Percentiles rank a stretch among this genome's conserved stretches.
Conservation (phyloP, 2,329 filamentous ascomycete species). For the Dactylellina sp. region DNA sequence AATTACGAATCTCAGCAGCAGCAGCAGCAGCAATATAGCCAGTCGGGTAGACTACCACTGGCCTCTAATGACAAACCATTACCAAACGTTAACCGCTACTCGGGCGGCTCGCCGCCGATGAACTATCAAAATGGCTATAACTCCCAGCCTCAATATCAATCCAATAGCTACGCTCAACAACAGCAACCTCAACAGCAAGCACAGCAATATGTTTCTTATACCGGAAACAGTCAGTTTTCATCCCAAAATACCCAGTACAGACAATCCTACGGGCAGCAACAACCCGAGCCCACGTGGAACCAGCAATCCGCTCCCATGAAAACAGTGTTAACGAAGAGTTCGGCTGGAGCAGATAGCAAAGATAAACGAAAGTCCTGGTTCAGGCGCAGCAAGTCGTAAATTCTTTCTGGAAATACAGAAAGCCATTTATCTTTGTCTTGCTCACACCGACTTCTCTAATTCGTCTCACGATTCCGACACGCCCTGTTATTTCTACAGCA, state of each 20-base stretch:
- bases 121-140: slow-evolving; percentile 45
- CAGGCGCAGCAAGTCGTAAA: slow-evolving; percentile 51
- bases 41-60: slow-evolving; percentile 38
- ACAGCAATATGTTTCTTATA: slow-evolving; percentile 40
- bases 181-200: slow-evolving; percentile 13
- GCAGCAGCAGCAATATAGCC: slow-evolving; percentile 33
- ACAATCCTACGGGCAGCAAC: slow-evolving; percentile 44
- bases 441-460: slow-evolving; percentile 13
- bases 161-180: slow-evolving; percentile 32
- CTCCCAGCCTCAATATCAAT: slow-evolving; percentile 35
- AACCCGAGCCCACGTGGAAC: slow-evolving; percentile 40
- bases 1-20: slow-evolving; percentile 46
- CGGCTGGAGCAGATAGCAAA: slow-evolving; percentile 39
- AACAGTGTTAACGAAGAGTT: slow-evolving; percentile 46
- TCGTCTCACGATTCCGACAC: slow-evolving; percentile 9
- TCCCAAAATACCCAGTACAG: slow-evolving; percentile 35
- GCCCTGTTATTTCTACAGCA: not conserved
- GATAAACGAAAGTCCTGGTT: slow-evolving; percentile 55
- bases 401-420: not conserved
- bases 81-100: slow-evolving; percentile 37
- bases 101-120: slow-evolving; percentile 20
- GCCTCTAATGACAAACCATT: slow-evolving; percentile 47
- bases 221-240: slow-evolving; percentile 37
- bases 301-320: slow-evolving; percentile 31
- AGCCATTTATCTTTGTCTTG: slow-evolving; percentile 2